Evolutionary conservation across 768 basidiomycete genomes (phyloP), one percentile per base, ranked within the genome.

Genomic region (Suillus subaureus): DNA sequence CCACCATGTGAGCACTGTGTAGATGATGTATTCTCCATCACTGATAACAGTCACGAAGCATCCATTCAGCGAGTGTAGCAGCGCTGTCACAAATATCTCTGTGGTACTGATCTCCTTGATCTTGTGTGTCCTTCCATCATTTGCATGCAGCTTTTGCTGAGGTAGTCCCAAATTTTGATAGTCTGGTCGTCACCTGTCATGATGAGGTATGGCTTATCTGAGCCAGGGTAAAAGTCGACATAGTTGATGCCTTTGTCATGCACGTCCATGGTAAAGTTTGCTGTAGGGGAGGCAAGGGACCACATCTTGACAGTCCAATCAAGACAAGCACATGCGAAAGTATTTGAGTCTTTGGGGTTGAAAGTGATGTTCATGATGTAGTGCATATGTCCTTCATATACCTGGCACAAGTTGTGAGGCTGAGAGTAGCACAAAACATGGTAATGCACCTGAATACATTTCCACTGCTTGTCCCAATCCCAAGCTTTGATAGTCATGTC

Each of bases 391-490:
- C 97, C 97, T 79, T 99, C 96, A 74, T 95, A 99, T 31, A 89
- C 83, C 96, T 97, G 61, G 45, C 15, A 66, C 1, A n/a, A 37
- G 28, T 39, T 40, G 5, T 31, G 64, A 54, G n/a, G 40, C 60
- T 33, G 5, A 16, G 45, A 21, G 42, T 16, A 62, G 26, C n/a
- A n/a, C n/a, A n/a, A n/a, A n/a, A n/a, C n/a, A n/a, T n/a, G n/a
- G n/a, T n/a, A 9, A 77, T 86, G 66, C 67, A 94, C 94, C 86
- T 98, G 96, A 54, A 95, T 90, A 75, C 94, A 94, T 77, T 96
- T 92, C 97, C 97, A 99, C 62, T 90, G 89, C 81, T 99, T 97
- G 69, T 99, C 97, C 97, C 97, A 99, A 76, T 99, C 95, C 97
- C 97, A 99, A 65, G 95, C 94, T 79, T 97, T 97, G 83, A 99